Evolutionary conservation across 805 yeast species (phyloP).

Genomic region (Ascoidea asiatica): DNA sequence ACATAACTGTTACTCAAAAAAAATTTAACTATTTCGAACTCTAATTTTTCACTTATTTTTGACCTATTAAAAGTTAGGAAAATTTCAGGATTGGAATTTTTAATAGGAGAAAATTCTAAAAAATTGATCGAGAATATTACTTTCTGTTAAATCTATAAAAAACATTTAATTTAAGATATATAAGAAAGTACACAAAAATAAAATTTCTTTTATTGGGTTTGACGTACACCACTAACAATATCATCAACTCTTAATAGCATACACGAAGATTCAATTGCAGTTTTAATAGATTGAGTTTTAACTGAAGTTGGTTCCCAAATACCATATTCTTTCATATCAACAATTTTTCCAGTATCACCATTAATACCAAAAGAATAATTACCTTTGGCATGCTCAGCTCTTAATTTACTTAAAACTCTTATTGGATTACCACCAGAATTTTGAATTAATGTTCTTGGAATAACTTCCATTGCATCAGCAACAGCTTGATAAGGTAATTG

Average conservation of each 20-base stretch:
- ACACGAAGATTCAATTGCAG: slow-evolving; percentile 97
- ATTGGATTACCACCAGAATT: slow-evolving; percentile 97
- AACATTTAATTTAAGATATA: too few species aligned
- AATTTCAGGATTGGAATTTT: too few species aligned
- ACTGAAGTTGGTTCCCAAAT: slow-evolving; percentile 99
- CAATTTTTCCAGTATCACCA: slow-evolving; percentile 89
- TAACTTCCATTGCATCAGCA: slow-evolving; percentile 96
- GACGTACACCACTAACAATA: slow-evolving; percentile 91
- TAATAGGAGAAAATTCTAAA: too few species aligned
- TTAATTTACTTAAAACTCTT: slow-evolving; percentile 72
- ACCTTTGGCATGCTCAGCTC: slow-evolving; percentile 96
- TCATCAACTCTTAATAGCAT: slow-evolving; percentile 92
- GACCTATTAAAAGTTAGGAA: too few species aligned
- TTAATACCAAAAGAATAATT: slow-evolving; percentile 78
- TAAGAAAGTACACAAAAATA: too few species aligned
- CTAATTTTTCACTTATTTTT: too few species aligned
- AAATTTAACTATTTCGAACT: too few species aligned
- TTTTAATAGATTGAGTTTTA: slow-evolving; percentile 91
- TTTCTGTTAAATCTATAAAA: too few species aligned
- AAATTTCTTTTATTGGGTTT: slow-evolving; percentile 15
- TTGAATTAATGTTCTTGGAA: slow-evolving; percentile 93
- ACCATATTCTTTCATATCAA: slow-evolving; percentile 91
- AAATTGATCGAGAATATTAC: too few species aligned
- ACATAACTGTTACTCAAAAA: too few species aligned
- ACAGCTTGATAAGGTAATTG: slow-evolving; percentile 99